phyloP scores from a whole-genome alignment of 352 stramenopile species.

The Phytophthora lateralis region DNA sequence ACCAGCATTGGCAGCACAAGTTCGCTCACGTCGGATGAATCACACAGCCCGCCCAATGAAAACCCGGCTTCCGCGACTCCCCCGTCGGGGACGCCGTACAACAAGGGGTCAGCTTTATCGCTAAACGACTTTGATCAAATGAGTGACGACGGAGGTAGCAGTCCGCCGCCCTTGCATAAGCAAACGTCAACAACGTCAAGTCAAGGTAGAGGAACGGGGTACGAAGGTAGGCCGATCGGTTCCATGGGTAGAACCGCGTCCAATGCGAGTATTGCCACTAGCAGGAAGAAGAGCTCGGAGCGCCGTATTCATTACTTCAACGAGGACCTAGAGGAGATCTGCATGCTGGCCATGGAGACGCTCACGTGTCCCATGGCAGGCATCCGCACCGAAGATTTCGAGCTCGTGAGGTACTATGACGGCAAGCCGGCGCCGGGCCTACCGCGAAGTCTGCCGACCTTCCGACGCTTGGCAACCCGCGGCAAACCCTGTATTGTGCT shows the following conservation, averaged over 20 bases:
- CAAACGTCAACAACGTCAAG: conserved; percentile 28
- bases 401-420: conserved; percentile 85
- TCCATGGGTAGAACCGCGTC: conserved; percentile 42
- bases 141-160: conserved; percentile 34
- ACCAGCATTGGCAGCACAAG: conserved; percentile 52
- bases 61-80: conserved; percentile 35
- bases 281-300: conserved; percentile 44
- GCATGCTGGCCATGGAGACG: conserved; percentile 87
- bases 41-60: conserved; percentile 44
- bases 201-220: conserved; percentile 36
- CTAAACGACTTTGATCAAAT: conserved; percentile 58
- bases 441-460: conserved; percentile 81
- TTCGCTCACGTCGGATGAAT: conserved; percentile 58
- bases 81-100: conserved; percentile 20
- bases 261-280: conserved; percentile 38
- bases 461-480: conserved; percentile 81
- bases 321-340: conserved; percentile 90
- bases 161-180: conserved; percentile 31
- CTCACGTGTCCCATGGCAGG: conserved; percentile 86
- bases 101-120: conserved; percentile 46
- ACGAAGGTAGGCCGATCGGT: conserved; percentile 33
- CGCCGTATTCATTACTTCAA: conserved; percentile 88
- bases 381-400: conserved; percentile 88
- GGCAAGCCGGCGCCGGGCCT: conserved; percentile 55
- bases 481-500: conserved; percentile 91